Evolutionary conservation across 2,329 filamentous ascomycete species (phyloP), one percentile per base, ranked within the genome.

Genomic region (Fusarium fracticaudum): DNA sequence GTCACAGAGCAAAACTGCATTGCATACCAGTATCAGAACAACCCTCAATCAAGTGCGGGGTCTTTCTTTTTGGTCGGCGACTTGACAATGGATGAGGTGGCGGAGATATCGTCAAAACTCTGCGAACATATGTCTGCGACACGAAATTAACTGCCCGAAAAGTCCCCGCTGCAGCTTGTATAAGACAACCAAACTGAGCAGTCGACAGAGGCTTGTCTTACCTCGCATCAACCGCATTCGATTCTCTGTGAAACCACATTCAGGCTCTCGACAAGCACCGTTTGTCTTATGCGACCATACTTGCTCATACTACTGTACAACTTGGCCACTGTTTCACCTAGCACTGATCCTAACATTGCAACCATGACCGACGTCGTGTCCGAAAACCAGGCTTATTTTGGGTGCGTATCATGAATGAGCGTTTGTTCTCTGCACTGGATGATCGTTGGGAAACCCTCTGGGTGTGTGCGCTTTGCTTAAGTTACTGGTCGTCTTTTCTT

Each of bases 341-440:
- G 53, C 60, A 54, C 35, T 62, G 81, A 81, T 80, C 71, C 81
- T 40, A 76, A 80, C 64, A 44, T 61, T 54, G 59, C 59, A 53
- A 63, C 47, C 63, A 84, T 84, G 82, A 67, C 81, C 41, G 79
- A 80, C 65, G 65, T 79, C 24, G 67, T 80, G 22, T 77, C 77
- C 41, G 73, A 78, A 37, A 86, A 86, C 75, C 79, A 84, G 79
- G 78, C 79, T 40, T 83, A 82, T 67, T 86, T 86, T 80, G 82
- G 85, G 85, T 86, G 76, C 77, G 84, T 79, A 51, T 53, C 31
- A 51, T 45, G n/a, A 57, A 57, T 57, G 40, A 15, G 26, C 18
- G 54, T 22, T 37, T 37, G n/a, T n/a, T 40, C 43, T 24, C 3
- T 44, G 17, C 18, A 17, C n/a, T 50, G 38, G 38, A 33, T 44